Evolutionary conservation across 2,329 filamentous ascomycete genomes (phyloP).

Genomic region (Endothia cerciana): DNA sequence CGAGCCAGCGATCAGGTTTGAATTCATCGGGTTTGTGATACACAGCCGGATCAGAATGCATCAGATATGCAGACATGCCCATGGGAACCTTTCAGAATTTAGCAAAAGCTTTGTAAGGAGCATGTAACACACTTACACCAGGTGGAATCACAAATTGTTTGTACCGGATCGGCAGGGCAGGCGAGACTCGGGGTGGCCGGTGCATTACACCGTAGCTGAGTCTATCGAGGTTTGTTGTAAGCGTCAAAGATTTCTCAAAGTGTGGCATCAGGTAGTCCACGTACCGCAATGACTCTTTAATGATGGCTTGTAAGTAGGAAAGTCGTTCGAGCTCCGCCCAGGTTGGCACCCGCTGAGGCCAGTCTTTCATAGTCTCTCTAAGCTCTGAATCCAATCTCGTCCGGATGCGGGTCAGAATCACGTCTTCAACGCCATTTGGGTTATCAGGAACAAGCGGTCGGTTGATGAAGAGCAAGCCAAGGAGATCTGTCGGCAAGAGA

Average conservation of each 20-base stretch:
- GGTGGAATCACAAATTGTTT: neutral
- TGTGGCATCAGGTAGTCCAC: too few species aligned
- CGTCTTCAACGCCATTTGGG: too few species aligned
- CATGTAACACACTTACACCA: neutral
- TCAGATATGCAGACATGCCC: constrained; percentile 32
- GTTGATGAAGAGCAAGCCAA: too few species aligned
- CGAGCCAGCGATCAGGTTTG: constrained; percentile 34
- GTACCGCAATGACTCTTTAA: neutral
- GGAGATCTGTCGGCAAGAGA: too few species aligned
- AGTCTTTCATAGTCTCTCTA: neutral
- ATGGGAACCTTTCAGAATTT: constrained; percentile 18
- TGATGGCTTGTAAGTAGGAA: neutral
- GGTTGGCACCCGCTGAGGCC: too few species aligned
- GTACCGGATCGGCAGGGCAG: neutral
- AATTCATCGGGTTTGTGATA: constrained; percentile 33
- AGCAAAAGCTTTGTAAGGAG: too few species aligned
- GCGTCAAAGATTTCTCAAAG: neutral
- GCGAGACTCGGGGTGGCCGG: neutral
- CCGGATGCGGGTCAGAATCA: too few species aligned
- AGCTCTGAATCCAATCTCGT: neutral
- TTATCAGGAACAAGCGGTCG: too few species aligned
- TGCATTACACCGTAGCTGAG: neutral
- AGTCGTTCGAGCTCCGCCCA: neutral
- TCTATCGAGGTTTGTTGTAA: neutral
- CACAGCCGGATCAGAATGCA: constrained; percentile 34